Evolutionary conservation across 805 yeast species (phyloP).

Genomic region (Candida namnaoensis): DNA sequence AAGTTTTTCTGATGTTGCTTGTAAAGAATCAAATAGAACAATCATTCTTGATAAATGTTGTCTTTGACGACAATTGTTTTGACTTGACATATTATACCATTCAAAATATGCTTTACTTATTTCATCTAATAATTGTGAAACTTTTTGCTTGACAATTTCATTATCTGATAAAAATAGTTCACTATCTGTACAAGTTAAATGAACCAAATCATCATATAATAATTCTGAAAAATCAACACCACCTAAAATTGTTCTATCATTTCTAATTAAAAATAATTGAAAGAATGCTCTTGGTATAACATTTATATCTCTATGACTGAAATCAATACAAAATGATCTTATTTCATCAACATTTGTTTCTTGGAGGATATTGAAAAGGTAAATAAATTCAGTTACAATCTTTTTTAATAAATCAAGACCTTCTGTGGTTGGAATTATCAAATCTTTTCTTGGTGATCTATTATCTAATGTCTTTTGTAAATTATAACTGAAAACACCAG

Average conservation of each 20-base stretch:
- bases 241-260: constrained; percentile 53
- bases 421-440: constrained; percentile 21
- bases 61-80: constrained; percentile 78
- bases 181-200: constrained; percentile 30
- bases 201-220: constrained; percentile 32
- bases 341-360: constrained; percentile 22
- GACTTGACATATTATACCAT: constrained; percentile 35
- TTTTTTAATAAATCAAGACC: constrained; percentile 17
- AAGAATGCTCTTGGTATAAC: constrained; percentile 52
- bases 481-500: constrained; percentile 35
- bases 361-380: constrained; percentile 22
- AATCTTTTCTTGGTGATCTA: constrained; percentile 32
- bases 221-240: constrained; percentile 28
- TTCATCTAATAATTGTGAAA: constrained; percentile 31
- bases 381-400: constrained; percentile 29
- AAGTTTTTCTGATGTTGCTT: constrained; percentile 60
- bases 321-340: constrained; percentile 22
- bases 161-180: constrained; percentile 19
- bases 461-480: constrained; percentile 40
- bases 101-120: constrained; percentile 36
- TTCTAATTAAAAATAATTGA: constrained; percentile 54
- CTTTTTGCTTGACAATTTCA: constrained; percentile 11
- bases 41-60: constrained; percentile 56
- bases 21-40: constrained; percentile 68
- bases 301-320: constrained; percentile 26